Base-by-base conservation (phyloP, 805 yeast species). In the Lipomyces chichibuensis region DNA sequence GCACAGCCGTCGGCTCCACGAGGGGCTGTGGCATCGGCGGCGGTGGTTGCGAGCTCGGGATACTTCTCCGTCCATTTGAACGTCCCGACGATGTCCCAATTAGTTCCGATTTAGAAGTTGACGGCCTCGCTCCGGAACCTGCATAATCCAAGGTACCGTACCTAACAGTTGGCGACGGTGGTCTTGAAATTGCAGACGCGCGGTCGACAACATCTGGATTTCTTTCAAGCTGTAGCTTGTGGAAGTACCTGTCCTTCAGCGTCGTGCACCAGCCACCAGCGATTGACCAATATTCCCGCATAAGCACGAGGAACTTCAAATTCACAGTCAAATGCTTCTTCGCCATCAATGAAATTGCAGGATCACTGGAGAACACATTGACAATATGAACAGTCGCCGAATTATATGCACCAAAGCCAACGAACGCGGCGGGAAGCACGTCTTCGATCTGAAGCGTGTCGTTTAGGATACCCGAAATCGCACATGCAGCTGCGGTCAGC, bases 251-350 rank as follows among this genome's bases (percentile, higher is more conserved):
- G 27, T 75, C 77, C 59, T 77, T 75, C 46, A 77, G 71, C 13
- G 73, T 72, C 29, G 75, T 70, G 63, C 79, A 77, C 80, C 80
- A 77, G 25, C 76, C 74, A 3, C 77, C 76, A 5, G 77, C 78
- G 54, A 75, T 73, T 37, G 72, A 72, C 79, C 80, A 77, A 62
- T 76, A 78, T 20, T 76, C 77, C 20, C 77, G 70, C 70, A 77
- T 62, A 23, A 66, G 65, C 25, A 77, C 76, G 56, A 77, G 65
- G 27, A 77, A 67, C 59, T 70, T 70, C 46, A 77, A 70, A 46
- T 77, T 77, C 33, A 70, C 72, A 6, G 80, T 76, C 23, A 77
- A 69, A 60, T 76, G 74, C 65, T 74, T 75, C 63, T 76, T 76
- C 2, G 79, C 80, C 56, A 66, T 63, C 17, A 69, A 71, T 2